phyloP scores from a whole-genome alignment of 495 filamentous ascomycete genomes.

The Annulohypoxylon nitens region DNA sequence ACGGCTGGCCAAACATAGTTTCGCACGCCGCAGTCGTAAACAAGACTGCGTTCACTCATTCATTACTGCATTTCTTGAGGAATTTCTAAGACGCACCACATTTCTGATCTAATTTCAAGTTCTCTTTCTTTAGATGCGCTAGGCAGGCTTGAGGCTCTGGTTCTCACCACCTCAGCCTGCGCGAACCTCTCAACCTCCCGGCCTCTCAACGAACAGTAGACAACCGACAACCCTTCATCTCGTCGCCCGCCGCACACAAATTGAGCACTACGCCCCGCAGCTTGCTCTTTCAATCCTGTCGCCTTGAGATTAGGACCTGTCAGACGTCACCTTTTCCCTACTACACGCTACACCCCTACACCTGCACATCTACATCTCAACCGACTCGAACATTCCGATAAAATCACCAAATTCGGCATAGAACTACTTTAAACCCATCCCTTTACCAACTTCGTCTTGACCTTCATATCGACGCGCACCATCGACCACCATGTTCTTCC shows the following conservation, averaged over 20 bases:
- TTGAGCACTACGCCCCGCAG: no score
- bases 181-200: background rate
- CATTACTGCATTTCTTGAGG: constrained; percentile 39
- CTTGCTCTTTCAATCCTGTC: background rate
- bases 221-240: background rate
- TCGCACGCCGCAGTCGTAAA: constrained; percentile 11
- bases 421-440: background rate
- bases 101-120: constrained; percentile 10
- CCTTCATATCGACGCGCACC: constrained; percentile 22
- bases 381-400: background rate
- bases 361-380: background rate
- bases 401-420: background rate
- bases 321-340: background rate
- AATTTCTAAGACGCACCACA: constrained; percentile 36
- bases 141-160: constrained; percentile 28
- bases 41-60: constrained; percentile 15
- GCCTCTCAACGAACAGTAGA: background rate
- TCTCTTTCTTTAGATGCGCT: constrained; percentile 19
- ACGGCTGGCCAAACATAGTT: constrained; percentile 20
- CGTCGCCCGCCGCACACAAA: background rate
- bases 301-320: constrained; percentile 7
- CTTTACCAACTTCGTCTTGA: background rate
- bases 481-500: constrained; percentile 92
- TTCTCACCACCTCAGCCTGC: constrained; percentile 26
- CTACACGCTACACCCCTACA: background rate